Evolutionary conservation across 1,139 yeast species (phyloP), one percentile per base, ranked within the genome.

Genomic region (Debaryomyces fabryi): DNA sequence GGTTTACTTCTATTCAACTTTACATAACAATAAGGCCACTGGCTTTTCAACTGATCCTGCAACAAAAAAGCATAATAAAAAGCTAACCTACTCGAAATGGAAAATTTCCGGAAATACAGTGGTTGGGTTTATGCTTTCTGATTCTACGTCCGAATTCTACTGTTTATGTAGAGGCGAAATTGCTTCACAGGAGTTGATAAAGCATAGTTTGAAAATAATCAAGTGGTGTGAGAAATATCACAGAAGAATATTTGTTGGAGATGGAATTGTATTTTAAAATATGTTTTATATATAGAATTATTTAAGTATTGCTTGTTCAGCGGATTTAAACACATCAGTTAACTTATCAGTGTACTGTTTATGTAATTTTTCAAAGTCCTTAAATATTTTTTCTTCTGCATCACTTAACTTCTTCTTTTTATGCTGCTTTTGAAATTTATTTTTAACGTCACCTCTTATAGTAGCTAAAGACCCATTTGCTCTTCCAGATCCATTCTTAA

Each of bases 281-380:
- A 42, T 46, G 49, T 30, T 1, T 18, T 23, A 25, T 44, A 45
- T 23, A 32, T 20, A 18, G 9, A 16, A 44, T 41, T 58, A 71
- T 52, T 72, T 72, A 50, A 69, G 55, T 25, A 75, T 67, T 34
- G 76, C 70, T 59, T 80, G 78, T 62, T 86, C 91, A 2, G 84
- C 83, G 30, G 72, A 72, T 63, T 86, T 88, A 60, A 78, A 78
- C 16, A 78, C 74, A 3, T 81, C 84, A 35, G 73, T 69, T 45
- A 91, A 71, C 59, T 83, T 83, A 20, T 76, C 83, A 13, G 74
- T 65, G 64, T 82, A 88, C 25, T 74, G 74, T 62, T 88, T 89
- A 64, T 83, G 88, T 25, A 85, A 55, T 54, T 80, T 79, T 58
- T 91, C 97, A 45, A 88, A 77, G 37, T 84, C 83, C 34, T 72